These are phyloP conservation scores for Ogataea trehalophila DNA, from an alignment of 805 yeast species.

Conservation along the genomic window DNA sequence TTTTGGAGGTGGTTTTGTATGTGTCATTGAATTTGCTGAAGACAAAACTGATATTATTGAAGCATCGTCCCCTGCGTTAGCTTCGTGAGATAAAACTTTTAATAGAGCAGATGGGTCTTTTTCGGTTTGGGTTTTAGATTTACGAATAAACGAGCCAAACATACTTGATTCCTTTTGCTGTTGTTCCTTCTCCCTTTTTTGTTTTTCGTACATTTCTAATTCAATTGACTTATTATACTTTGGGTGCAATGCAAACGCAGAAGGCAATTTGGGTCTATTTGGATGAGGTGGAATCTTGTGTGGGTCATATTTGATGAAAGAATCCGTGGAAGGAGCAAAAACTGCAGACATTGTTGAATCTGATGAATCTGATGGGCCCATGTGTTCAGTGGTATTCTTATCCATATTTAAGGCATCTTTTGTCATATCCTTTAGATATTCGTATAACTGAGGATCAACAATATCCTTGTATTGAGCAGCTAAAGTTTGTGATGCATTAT, in stretches of 20 bases:
- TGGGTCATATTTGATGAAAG: slow-evolving; percentile 30
- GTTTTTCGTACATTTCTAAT: slow-evolving; percentile 17
- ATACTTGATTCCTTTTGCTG: slow-evolving; percentile 18
- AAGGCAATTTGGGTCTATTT: slow-evolving; percentile 39
- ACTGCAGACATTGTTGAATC: slow-evolving; percentile 8
- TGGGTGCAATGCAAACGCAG: slow-evolving; percentile 38
- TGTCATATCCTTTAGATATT: slow-evolving; percentile 36
- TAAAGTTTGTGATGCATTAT: slow-evolving; percentile 7
- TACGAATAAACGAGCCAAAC: slow-evolving; percentile 29
- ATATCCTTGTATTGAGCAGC: slow-evolving; percentile 25
- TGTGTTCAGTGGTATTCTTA: background rate
- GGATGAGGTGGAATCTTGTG: slow-evolving; percentile 52
- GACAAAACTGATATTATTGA: slow-evolving; percentile 6
- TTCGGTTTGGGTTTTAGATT: slow-evolving; percentile 19
- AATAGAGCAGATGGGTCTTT: slow-evolving; percentile 9
- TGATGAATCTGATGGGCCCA: background rate
- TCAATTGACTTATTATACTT: slow-evolving; percentile 24
- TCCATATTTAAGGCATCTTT: background rate
- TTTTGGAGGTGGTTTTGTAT: slow-evolving; percentile 28
- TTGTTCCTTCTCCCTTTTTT: slow-evolving; percentile 14
- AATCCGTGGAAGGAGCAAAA: slow-evolving; percentile 22
- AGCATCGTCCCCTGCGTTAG: slow-evolving; percentile 4
- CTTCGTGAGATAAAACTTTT: slow-evolving; percentile 15
- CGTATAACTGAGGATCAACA: slow-evolving; percentile 42
- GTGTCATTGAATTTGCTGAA: slow-evolving; percentile 6